Evolutionary conservation across 352 stramenopile species (phyloP).

Genomic region (Pseudoperonospora humuli): DNA sequence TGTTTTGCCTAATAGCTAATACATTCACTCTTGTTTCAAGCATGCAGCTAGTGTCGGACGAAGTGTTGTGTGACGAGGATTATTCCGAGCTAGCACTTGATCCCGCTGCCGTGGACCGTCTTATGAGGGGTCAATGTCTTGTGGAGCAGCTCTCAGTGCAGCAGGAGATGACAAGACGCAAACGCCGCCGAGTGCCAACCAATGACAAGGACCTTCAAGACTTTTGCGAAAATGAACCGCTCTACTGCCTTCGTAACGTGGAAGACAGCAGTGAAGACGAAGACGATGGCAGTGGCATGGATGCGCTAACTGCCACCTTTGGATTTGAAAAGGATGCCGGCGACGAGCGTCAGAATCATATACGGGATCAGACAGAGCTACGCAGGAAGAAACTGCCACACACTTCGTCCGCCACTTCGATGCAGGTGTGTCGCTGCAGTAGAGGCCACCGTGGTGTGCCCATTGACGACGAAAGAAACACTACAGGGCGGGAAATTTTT

Average conservation of each 20-base stretch:
- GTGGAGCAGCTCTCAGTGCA: conserved; percentile 27
- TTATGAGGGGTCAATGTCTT: conserved; percentile 40
- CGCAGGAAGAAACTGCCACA: conserved; percentile 12
- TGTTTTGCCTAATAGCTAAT: too few relatives aligned
- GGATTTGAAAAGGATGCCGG: conserved; percentile 6
- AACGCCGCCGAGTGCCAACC: conserved; percentile 19
- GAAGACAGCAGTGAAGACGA: conserved; percentile 21
- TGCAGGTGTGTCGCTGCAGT: conserved; percentile 21
- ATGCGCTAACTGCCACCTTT: conserved; percentile 33
- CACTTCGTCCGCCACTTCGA: conserved; percentile 16
- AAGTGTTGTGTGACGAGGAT: conserved; percentile 26
- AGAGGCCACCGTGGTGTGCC: conserved; percentile 7
- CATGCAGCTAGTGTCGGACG: conserved; percentile 8
- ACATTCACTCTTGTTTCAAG: too few relatives aligned
- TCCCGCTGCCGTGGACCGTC: conserved; percentile 24
- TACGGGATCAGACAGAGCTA: conserved; percentile 18
- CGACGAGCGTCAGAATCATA: conserved; percentile 26
- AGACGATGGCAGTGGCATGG: conserved; percentile 25
- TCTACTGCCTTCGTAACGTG: conserved; percentile 10
- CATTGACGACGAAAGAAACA: conserved; percentile 5
- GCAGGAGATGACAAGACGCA: conserved; percentile 10
- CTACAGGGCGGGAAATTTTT: conserved; percentile 5
- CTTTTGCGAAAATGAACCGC: conserved; percentile 4
- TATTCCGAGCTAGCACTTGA: conserved; percentile 30
- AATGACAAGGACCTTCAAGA: conserved; percentile 13